Evolutionary conservation across 1,284 basidiomycete species (phyloP).

Genomic region (Trichosporon sp.): DNA sequence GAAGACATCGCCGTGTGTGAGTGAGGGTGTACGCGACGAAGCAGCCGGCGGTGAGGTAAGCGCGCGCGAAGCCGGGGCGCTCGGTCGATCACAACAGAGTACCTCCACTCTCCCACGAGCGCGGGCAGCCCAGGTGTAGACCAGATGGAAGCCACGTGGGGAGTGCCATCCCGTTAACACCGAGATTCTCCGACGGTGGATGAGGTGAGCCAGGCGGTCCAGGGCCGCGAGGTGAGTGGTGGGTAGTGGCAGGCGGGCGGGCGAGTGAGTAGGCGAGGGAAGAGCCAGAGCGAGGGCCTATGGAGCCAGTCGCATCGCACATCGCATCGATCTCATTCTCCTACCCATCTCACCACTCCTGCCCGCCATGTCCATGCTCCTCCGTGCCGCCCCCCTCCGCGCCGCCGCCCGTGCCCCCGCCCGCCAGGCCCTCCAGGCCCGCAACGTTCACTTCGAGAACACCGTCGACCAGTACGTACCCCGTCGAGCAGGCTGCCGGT

Average conservation of each 20-base stretch:
- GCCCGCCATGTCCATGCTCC: conserved; percentile 18
- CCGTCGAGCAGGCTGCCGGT: not conserved
- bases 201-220: not conserved
- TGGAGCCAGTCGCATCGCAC: not conserved
- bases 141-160: too few relatives aligned
- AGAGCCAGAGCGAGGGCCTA: not conserved
- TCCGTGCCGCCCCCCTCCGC: conserved; percentile 19
- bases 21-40: not conserved
- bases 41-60: not conserved
- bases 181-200: conserved; percentile 1
- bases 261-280: not conserved
- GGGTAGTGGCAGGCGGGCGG: not conserved
- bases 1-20: not conserved
- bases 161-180: not conserved
- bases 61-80: not conserved
- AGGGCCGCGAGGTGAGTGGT: not conserved
- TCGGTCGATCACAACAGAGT: not conserved
- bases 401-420: conserved; percentile 13
- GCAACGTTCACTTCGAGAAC: conserved; percentile 22
- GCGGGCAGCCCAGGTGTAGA: not conserved
- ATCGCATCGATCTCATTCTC: conserved; percentile 2
- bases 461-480: conserved; percentile 19
- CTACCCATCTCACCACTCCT: conserved; percentile 1
- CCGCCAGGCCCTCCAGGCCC: conserved; percentile 15
- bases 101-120: not conserved